Evolutionary conservation across 2,329 filamentous ascomycete genomes (phyloP).

Genomic region (Calonectria pauciramosa): DNA sequence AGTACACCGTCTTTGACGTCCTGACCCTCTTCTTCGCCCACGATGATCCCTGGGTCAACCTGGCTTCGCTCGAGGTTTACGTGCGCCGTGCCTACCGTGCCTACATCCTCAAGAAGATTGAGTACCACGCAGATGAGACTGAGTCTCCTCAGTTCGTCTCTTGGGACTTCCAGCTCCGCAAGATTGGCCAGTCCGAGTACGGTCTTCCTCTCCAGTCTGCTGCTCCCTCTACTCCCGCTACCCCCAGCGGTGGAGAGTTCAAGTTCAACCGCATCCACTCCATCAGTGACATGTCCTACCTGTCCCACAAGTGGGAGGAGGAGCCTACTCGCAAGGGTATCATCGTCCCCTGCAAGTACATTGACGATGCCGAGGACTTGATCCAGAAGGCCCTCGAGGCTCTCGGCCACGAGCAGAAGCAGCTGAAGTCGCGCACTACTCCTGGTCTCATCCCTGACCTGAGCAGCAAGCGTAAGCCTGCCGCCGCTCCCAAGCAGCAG

Average conservation of each 20-base stretch:
- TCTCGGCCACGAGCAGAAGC: conserved; percentile 74
- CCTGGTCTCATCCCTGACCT: conserved; percentile 79
- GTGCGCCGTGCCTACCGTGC: conserved; percentile 96
- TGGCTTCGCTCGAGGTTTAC: conserved; percentile 96
- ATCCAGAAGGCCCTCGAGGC: conserved; percentile 87
- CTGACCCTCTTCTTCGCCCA: conserved; percentile 95
- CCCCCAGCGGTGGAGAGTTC: conserved; percentile 72
- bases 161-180: conserved; percentile 96
- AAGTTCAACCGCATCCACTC: conserved; percentile 88
- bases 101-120: conserved; percentile 89
- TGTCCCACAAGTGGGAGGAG: conserved; percentile 78
- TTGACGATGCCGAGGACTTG: conserved; percentile 93
- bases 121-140: conserved; percentile 87
- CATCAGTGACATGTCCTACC: conserved; percentile 96
- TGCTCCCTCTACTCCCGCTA: conserved; percentile 87
- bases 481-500: conserved; percentile 43
- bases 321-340: conserved; percentile 93
- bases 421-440: conserved; percentile 67
- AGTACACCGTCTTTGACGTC: conserved; percentile 98
- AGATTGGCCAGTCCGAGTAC: conserved; percentile 92
- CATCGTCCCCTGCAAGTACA: conserved; percentile 91
- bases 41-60: conserved; percentile 91
- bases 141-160: conserved; percentile 81
- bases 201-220: conserved; percentile 84
- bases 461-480: conserved; percentile 76